Conservation (phyloP, 352 stramenopile species). For the Phytophthora chlamydospora region DNA sequence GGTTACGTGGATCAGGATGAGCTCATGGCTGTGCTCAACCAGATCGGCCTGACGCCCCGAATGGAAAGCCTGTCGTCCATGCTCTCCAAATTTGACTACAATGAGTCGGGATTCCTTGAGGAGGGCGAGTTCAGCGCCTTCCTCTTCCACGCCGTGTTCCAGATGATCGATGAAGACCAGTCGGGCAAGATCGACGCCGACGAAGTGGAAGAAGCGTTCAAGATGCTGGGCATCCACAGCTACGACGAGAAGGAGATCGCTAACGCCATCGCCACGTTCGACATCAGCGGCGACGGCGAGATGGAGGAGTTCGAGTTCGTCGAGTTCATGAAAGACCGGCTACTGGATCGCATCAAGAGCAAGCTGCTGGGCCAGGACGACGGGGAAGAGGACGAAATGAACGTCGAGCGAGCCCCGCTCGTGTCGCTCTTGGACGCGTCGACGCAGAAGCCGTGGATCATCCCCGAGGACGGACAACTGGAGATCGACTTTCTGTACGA, state of each 20-base stretch:
- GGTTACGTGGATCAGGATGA: constrained; percentile 61
- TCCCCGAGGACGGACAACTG: constrained; percentile 64
- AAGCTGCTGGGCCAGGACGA: constrained; percentile 41
- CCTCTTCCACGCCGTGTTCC: constrained; percentile 79
- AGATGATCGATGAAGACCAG: constrained; percentile 72
- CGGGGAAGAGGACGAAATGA: constrained; percentile 1
- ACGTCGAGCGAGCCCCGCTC: constrained; percentile 15
- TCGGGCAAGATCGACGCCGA: constrained; percentile 81
- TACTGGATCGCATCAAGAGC: constrained; percentile 67
- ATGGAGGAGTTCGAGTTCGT: constrained; percentile 88
- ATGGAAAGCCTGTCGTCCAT: constrained; percentile 53
- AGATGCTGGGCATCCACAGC: constrained; percentile 65
- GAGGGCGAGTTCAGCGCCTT: constrained; percentile 68
- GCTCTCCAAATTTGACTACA: constrained; percentile 61
- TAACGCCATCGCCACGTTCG: constrained; percentile 68
- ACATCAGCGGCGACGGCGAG: constrained; percentile 77
- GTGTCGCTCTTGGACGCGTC: constrained; percentile 52
- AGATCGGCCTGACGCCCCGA: constrained; percentile 66
- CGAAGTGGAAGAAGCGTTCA: constrained; percentile 76
- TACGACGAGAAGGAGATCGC: constrained; percentile 72
- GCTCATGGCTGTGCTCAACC: constrained; percentile 67
- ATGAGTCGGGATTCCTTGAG: constrained; percentile 53
- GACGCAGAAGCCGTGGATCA: constrained; percentile 67
- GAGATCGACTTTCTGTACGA: constrained; percentile 86
- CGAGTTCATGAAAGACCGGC: constrained; percentile 74